Base-by-base conservation (phyloP, 306 rosid genomes). In the Ormosia emarginata region DNA sequence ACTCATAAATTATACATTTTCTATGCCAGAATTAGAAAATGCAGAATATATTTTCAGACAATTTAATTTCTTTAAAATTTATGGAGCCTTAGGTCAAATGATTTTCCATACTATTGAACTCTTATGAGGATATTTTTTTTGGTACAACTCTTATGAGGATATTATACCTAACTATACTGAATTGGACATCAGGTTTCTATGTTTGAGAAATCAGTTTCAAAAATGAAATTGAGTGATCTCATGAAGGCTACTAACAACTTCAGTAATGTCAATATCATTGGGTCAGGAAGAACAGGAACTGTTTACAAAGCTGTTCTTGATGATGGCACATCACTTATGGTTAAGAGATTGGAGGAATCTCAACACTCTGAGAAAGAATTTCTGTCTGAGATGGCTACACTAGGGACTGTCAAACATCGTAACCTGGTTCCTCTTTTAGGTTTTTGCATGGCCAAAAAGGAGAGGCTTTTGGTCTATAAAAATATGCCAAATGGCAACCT, bases 221-320 rank as follows among this genome's bases (percentile, higher is more conserved):
- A 95, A 85, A 91, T 92, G 98, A 95, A 86, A 78, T 81, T 95
- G 90, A 85, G 90, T 63, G 99, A 95, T 89, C 98, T 95, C 79
- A 88, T 95, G 97, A 91, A 90, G 91, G 98, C 99, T 68, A 95
- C 98, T 29, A 87, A 88, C 90, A 90, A 43, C 91, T 95, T 95
- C 87, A 83, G 91, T 61, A 93, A 89, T 68, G 81, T 40, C 79
- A 89, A 89, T 52, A 88, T 93, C 79, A 92, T 95, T 32, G 96
- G 94, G 56, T 43, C 91, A 1, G 98, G 98, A 80, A 81, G 99
- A 92, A 93, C 98, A 5, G 99, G 99, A 87, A 87, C 96, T 6
- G 50, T 91, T 72, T 95, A 89, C 87, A 92, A 79, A 75, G 99
- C 97, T 71, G 91, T 85, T 58, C 92, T 95, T 41, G 93, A 87